phyloP scores from a whole-genome alignment of 2,329 filamentous ascomycete species.

The Sarocladiaceae sp. region DNA sequence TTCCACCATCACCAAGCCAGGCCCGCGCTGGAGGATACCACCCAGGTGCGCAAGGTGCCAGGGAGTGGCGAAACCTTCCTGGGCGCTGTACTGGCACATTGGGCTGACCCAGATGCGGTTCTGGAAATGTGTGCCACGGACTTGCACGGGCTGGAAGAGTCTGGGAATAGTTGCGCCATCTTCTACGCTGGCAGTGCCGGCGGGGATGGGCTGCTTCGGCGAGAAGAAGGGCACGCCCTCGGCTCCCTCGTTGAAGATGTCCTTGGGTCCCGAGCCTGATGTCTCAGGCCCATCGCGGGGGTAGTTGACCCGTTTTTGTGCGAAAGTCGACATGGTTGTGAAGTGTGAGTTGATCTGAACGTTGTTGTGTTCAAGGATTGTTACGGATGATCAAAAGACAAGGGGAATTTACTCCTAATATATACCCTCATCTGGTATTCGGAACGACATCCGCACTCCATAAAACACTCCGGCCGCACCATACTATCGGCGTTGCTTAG shows the following conservation, averaged over 20 bases:
- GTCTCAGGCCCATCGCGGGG: too few species aligned
- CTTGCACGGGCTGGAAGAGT: constrained; percentile 37
- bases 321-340: too few species aligned
- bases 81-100: constrained; percentile 38
- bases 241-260: constrained; percentile 3
- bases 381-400: too few species aligned
- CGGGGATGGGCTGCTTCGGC: constrained; percentile 35
- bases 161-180: constrained; percentile 41
- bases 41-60: constrained; percentile 71
- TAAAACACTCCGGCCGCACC: too few species aligned
- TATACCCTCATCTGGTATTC: too few species aligned
- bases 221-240: constrained; percentile 37
- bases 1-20: constrained; percentile 12
- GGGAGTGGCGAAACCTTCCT: constrained; percentile 56
- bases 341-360: too few species aligned
- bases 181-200: constrained; percentile 37
- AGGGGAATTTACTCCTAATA: too few species aligned
- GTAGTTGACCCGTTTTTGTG: too few species aligned
- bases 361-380: too few species aligned
- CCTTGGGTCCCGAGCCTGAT: too few species aligned
- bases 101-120: constrained; percentile 40
- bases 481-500: too few species aligned
- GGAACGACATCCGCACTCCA: too few species aligned
- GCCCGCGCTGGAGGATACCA: constrained; percentile 62
- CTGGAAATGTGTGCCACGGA: constrained; percentile 34